These are phyloP conservation scores for Clarireedia monteithiana DNA, from an alignment of 2,329 filamentous ascomycete genomes.

Conservation along the genomic window DNA sequence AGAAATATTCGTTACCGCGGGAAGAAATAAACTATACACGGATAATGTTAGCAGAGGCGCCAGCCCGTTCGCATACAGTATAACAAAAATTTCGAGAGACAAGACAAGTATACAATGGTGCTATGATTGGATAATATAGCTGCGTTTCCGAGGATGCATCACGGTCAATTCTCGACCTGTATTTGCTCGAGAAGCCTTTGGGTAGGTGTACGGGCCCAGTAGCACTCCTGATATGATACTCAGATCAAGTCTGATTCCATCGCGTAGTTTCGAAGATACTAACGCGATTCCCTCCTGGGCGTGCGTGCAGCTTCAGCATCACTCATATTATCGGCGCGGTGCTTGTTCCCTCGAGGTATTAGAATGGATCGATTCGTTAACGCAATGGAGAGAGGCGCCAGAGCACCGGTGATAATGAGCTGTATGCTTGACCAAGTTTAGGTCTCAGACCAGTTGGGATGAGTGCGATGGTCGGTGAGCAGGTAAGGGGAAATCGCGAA, in stretches of 20 bases:
- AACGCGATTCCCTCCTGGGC: neutral
- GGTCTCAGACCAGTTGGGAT: too few species aligned
- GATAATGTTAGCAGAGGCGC: constrained; percentile 5
- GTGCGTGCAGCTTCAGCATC: neutral
- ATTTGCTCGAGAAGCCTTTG: too few species aligned
- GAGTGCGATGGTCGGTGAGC: neutral
- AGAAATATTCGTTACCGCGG: constrained; percentile 97
- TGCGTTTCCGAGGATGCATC: too few species aligned
- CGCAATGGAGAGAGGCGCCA: neutral
- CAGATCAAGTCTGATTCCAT: too few species aligned
- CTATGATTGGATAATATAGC: too few species aligned
- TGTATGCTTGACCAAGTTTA: neutral
- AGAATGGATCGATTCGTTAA: neutral
- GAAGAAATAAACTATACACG: constrained; percentile 86
- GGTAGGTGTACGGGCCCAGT: too few species aligned
- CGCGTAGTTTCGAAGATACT: too few species aligned
- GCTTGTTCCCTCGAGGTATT: neutral
- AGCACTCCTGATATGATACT: too few species aligned
- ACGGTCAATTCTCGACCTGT: too few species aligned
- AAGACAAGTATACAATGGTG: neutral
- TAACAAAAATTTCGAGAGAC: constrained; percentile 5
- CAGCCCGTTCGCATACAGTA: neutral
- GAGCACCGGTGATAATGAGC: neutral
- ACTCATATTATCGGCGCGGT: neutral
- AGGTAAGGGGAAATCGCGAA: neutral